Evolutionary conservation across 768 basidiomycete genomes (phyloP), one percentile per base, ranked within the genome.

Genomic region (Terana coerulea): DNA sequence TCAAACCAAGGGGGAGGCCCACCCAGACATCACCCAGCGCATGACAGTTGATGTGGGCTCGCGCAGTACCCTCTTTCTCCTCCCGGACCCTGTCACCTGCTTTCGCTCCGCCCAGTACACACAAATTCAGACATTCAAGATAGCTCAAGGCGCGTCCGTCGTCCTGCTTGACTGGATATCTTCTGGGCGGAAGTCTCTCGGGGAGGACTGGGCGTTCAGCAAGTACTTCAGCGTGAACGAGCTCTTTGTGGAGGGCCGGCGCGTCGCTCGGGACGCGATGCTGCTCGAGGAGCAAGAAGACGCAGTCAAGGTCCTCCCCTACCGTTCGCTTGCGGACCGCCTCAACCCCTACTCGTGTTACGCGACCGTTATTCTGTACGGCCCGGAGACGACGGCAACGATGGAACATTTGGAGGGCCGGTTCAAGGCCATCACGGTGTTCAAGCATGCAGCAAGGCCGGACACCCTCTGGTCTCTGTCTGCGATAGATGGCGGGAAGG

Each of bases 11-110:
- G 17, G 37, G 24, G 71, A 52, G 55, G 15, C 30, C 46, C 37
- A 47, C 34, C 52, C 43, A 41, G 56, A 67, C 43, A 94, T 90
- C 5, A 73, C 67, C 34, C 90, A 94, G 64, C 72, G 71, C n/a
- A 71, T 88, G 62, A 73, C 77, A 34, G 82, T 84, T 46, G 69
- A 61, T 8, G 67, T 97, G 42, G 69, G 73, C 4, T 60, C 78
- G 1, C 61, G 67, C 0, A 75, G 84, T 33, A 72, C 79, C 2
- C 75, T 98, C 44, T 81, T 94, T 61, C 76, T 97, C 42, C 80
- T 98, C 25, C 95, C 94, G 1, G 89, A 95, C 61, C 91, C 94
- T 21, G 91, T 97, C 42, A 92, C 94, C 19, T 97, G 94, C 67
- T 98, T 95, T 71, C 79, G 80, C 24, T 74, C 76, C 19, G 90